These are phyloP conservation scores for Lodderomyces orthopsilosis DNA, from an alignment of 1,139 yeast species.

Conservation along the genomic window DNA sequence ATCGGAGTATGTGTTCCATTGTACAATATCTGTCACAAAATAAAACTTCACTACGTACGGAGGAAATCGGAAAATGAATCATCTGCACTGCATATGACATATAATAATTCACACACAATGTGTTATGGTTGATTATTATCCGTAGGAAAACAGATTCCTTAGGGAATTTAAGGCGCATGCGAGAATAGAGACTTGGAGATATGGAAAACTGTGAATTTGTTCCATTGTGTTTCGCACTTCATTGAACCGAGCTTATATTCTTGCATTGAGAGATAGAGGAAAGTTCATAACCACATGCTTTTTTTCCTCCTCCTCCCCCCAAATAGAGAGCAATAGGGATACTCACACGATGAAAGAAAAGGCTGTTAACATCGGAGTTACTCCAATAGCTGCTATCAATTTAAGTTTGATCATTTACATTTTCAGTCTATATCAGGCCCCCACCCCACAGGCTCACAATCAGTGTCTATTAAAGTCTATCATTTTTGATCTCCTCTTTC, in stretches of 20 bases:
- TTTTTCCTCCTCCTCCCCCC: background rate
- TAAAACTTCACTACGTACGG: background rate
- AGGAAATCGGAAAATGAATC: constrained; percentile 2
- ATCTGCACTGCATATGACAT: background rate
- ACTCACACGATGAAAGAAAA: background rate
- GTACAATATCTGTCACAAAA: too few relatives aligned
- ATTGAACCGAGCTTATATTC: background rate
- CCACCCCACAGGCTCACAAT: too few relatives aligned
- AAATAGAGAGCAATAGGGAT: background rate
- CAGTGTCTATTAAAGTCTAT: too few relatives aligned
- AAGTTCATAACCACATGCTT: background rate
- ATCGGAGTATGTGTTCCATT: constrained; percentile 1
- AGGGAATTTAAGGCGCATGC: background rate
- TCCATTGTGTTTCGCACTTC: background rate
- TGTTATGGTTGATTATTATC: background rate
- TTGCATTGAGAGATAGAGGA: too few relatives aligned
- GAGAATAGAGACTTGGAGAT: background rate
- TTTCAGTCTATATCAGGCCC: too few relatives aligned
- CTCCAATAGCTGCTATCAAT: background rate
- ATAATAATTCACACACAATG: background rate
- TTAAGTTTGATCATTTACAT: too few relatives aligned
- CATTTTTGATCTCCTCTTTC: background rate
- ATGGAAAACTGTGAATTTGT: too few relatives aligned
- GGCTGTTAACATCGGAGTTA: background rate
- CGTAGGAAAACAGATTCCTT: background rate